Evolutionary conservation across 2,329 filamentous ascomycete species (phyloP), one percentile per base, ranked within the genome.

Genomic region (Hymenoscyphus occultus): DNA sequence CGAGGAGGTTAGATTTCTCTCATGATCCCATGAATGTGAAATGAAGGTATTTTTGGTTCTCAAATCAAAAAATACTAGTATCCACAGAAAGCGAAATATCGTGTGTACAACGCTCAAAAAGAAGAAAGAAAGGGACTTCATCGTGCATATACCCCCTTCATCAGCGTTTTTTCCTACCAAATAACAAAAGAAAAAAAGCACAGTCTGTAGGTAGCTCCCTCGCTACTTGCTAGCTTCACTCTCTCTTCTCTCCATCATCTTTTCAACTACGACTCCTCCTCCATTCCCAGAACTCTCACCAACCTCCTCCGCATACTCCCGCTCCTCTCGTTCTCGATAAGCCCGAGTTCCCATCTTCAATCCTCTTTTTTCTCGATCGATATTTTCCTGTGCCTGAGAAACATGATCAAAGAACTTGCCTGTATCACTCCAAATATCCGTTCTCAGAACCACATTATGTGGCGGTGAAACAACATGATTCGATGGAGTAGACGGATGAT

Each of bases 261-360:
- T 60, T 64, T 66, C 57, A 13, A 65, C 61, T 4, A 69, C 61
- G 28, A 66, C 58, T 5, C 45, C 64, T 32, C 51, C 60, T 1
- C 19, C 35, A 16, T 31, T 22, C n/a, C 39, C 42, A 22, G 57
- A 56, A 32, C 57, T 61, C 31, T 59, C 54, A 10, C 12, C 31
- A n/a, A 62, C 56, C 58, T 66, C 32, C 39, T 67, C 62, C 2
- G 14, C n/a, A 5, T 68, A 58, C 19, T 65, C 62, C 59, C 70
- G 69, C 1, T 67, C 61, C 60, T 73, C 71, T 4, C 69, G 68
- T 51, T 71, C 54, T 14, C 61, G 51, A 39, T 57, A 74, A 28
- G 67, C 69, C 12, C 70, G 39, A 1, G 69, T 70, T 3, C 71
- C 72, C 14, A 71, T 65, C 54, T 68, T 70, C 16, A 39, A 12